These are phyloP conservation scores for Pestalotiopsis sp. DNA, from an alignment of 2,329 filamentous ascomycete genomes.

Conservation along the genomic window DNA sequence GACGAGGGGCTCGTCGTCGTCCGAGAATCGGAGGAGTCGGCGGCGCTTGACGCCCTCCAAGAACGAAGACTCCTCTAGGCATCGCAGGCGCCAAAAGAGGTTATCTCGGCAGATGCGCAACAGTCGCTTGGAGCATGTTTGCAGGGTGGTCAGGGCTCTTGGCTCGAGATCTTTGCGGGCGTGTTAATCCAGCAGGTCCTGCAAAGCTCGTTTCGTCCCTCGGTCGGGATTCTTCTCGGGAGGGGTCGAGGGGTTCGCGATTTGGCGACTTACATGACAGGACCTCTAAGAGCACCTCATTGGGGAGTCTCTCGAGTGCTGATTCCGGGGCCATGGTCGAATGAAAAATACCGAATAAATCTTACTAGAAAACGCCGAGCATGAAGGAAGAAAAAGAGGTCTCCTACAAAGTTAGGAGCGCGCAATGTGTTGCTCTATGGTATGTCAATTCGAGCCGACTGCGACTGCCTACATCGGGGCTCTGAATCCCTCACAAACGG, in stretches of 20 bases:
- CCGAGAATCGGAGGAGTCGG: slow-evolving; percentile 43
- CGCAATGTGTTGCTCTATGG: neutral
- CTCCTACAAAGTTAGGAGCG: neutral
- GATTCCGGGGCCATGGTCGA: slow-evolving; percentile 23
- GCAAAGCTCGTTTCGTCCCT: neutral
- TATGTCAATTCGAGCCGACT: neutral
- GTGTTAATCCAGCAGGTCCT: neutral
- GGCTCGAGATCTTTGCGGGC: slow-evolving; percentile 52
- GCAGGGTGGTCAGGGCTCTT: slow-evolving; percentile 66
- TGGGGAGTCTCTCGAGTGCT: slow-evolving; percentile 58
- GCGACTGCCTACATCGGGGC: neutral
- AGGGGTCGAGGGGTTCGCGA: neutral
- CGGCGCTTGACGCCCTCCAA: slow-evolving; percentile 58
- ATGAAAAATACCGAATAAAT: no score
- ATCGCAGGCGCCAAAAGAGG: slow-evolving; percentile 74
- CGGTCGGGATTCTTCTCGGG: neutral
- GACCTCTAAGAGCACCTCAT: slow-evolving; percentile 67
- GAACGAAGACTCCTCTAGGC: slow-evolving; percentile 71
- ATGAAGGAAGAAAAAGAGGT: neutral
- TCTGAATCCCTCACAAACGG: neutral
- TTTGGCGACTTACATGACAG: slow-evolving; percentile 55
- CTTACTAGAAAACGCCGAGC: neutral
- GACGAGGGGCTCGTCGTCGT: slow-evolving; percentile 25
- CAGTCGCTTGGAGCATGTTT: slow-evolving; percentile 70
- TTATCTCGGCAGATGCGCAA: slow-evolving; percentile 72